These are phyloP conservation scores for Lodderomyces theae DNA, from an alignment of 1,139 yeast genomes.

Conservation along the genomic window DNA sequence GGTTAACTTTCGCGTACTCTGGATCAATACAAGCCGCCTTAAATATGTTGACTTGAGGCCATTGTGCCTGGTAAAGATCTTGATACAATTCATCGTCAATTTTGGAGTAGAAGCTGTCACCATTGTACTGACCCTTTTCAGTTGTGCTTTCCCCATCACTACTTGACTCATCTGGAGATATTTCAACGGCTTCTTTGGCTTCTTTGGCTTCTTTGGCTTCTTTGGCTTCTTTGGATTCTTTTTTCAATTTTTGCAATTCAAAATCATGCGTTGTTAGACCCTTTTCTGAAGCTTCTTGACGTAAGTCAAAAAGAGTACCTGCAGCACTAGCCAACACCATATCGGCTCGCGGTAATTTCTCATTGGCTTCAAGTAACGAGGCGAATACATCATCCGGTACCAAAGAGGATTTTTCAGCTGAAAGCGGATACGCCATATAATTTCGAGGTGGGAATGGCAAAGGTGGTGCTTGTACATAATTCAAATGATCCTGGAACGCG, in stretches of 20 bases:
- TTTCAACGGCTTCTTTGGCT: slow-evolving; percentile 3
- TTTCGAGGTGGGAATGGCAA: slow-evolving; percentile 49
- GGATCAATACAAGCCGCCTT: slow-evolving; percentile 5
- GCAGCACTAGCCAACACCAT: slow-evolving; percentile 53
- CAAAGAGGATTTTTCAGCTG: slow-evolving; percentile 35
- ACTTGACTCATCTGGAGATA: background rate
- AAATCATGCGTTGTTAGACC: slow-evolving; percentile 25
- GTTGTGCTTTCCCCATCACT: background rate
- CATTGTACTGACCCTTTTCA: slow-evolving; percentile 3
- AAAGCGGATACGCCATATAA: slow-evolving; percentile 48
- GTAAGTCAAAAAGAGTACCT: slow-evolving; percentile 41
- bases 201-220: too few relatives aligned
- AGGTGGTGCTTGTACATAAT: slow-evolving; percentile 37
- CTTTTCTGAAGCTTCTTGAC: slow-evolving; percentile 33
- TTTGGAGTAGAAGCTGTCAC: slow-evolving; percentile 9
- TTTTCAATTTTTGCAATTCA: slow-evolving; percentile 6
- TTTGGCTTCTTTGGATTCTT: too few relatives aligned
- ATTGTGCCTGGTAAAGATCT: slow-evolving; percentile 10
- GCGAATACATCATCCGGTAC: slow-evolving; percentile 39
- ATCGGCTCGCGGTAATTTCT: slow-evolving; percentile 39
- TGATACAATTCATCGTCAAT: slow-evolving; percentile 12
- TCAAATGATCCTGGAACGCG: slow-evolving; percentile 1
- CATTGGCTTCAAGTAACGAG: slow-evolving; percentile 38
- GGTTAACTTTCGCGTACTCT: slow-evolving; percentile 8
- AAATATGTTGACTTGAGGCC: background rate